Conservation (phyloP, 129 eudicot species). For the Arctium lappa region DNA sequence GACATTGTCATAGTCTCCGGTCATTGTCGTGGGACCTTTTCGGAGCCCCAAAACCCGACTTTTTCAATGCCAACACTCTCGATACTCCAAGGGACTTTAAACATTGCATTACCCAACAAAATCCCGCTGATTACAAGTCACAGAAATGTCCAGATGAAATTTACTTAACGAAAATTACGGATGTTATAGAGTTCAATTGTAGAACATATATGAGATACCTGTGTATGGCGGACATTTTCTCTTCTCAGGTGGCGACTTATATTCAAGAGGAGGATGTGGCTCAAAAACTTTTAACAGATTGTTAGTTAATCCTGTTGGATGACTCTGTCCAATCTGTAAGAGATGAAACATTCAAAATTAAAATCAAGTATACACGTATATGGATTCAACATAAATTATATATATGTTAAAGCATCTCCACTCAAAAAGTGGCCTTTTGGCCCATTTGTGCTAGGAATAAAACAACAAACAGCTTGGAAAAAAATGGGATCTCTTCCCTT, state of each 20-base stretch:
- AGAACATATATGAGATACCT: constrained; percentile 38
- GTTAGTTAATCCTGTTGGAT: constrained; percentile 93
- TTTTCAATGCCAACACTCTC: no score
- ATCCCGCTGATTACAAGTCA: no score
- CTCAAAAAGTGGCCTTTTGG: neutral
- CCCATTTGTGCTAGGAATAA: neutral
- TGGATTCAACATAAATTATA: no score
- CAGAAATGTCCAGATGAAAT: no score
- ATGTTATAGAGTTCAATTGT: neutral
- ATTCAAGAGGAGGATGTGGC: constrained; percentile 96
- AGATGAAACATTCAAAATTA: neutral
- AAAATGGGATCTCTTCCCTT: no score
- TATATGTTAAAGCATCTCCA: neutral
- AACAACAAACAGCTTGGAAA: no score
- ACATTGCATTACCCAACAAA: no score
- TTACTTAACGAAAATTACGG: no score
- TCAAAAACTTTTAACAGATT: constrained; percentile 86
- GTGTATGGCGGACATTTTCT: constrained; percentile 88
- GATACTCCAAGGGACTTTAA: no score
- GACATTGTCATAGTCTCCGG: no score
- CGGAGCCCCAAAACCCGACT: no score
- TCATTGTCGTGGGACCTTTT: no score
- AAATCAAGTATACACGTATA: neutral
- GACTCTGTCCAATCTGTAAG: constrained; percentile 91
- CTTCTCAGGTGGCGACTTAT: constrained; percentile 95